A percentile compares a stretch with the other conserved stretches of the same genome.
phyloP scores from a whole-genome alignment of 108 stramenopile species.

The Conticribra guillardii region DNA sequence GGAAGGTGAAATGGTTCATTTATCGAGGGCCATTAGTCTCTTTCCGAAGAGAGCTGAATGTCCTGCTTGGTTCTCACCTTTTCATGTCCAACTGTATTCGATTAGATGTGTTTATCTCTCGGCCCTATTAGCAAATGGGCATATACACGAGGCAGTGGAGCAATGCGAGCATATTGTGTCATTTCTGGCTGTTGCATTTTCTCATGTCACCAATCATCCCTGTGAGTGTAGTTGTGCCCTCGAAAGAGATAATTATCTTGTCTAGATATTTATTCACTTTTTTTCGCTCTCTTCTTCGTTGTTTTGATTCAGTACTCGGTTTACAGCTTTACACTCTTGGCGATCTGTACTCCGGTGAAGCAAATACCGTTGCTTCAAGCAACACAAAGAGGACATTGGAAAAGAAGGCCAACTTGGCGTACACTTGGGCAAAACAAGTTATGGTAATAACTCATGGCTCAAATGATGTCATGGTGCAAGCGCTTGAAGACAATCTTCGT shows the following conservation, averaged over 20 bases:
- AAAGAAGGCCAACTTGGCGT: slow-evolving; percentile 27
- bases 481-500: slow-evolving; percentile 7
- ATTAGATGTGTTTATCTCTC: slow-evolving; percentile 29
- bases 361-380: slow-evolving; percentile 1
- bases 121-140: slow-evolving; percentile 24
- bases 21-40: slow-evolving; percentile 18
- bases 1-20: slow-evolving; percentile 25
- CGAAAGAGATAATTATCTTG: too few relatives aligned
- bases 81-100: slow-evolving; percentile 33
- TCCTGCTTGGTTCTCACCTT: slow-evolving; percentile 28
- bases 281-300: too few relatives aligned
- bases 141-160: slow-evolving; percentile 25
- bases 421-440: slow-evolving; percentile 28
- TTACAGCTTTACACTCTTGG: slow-evolving; percentile 71
- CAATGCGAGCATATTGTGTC: slow-evolving; percentile 57
- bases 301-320: too few relatives aligned
- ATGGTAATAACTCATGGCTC: slow-evolving; percentile 31
- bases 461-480: slow-evolving; percentile 20
- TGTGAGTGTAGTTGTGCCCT: too few relatives aligned
- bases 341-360: slow-evolving; percentile 41
- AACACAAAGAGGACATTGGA: neutral
- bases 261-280: too few relatives aligned
- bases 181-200: slow-evolving; percentile 42
- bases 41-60: slow-evolving; percentile 14
- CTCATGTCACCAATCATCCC: slow-evolving; percentile 53